Evolutionary conservation across 306 rosid genomes (phyloP).

Genomic region (Lablab purpureus): DNA sequence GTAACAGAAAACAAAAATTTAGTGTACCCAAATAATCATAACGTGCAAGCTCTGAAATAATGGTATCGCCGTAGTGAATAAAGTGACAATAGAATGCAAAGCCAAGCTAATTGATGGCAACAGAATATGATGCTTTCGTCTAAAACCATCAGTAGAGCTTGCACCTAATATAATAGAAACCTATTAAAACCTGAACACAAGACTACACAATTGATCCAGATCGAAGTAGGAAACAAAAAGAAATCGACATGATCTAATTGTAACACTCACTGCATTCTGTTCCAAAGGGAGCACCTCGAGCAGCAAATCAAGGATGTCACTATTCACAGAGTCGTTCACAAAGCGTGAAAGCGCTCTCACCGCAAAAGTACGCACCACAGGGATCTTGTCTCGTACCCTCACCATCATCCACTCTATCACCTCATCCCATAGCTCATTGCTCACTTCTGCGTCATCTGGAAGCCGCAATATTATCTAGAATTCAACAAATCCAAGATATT

Average conservation of each 20-base stretch:
- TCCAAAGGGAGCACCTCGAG: constrained; percentile 79
- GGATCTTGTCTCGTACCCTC: constrained; percentile 76
- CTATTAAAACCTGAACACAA: neutral
- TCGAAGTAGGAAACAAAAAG: neutral
- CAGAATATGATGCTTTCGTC: neutral
- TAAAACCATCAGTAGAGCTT: constrained; percentile 6
- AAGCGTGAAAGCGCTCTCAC: constrained; percentile 96
- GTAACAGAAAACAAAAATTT: neutral
- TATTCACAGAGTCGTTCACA: constrained; percentile 77
- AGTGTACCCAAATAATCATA: neutral
- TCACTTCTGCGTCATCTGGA: constrained; percentile 95
- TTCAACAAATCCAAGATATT: constrained; percentile 19
- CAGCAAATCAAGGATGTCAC: constrained; percentile 80
- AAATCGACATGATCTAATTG: constrained; percentile 30
- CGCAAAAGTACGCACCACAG: constrained; percentile 78
- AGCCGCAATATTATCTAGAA: constrained; percentile 86
- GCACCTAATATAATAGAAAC: constrained; percentile 6
- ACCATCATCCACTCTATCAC: constrained; percentile 84
- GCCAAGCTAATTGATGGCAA: neutral
- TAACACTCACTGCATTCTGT: constrained; percentile 74
- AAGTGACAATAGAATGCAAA: neutral
- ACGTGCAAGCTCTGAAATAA: neutral
- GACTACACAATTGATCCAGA: constrained; percentile 12
- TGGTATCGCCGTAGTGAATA: neutral
- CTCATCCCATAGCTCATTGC: constrained; percentile 87